Conservation (phyloP, 257 asterid genomes). For the Paulownia fortunei region DNA sequence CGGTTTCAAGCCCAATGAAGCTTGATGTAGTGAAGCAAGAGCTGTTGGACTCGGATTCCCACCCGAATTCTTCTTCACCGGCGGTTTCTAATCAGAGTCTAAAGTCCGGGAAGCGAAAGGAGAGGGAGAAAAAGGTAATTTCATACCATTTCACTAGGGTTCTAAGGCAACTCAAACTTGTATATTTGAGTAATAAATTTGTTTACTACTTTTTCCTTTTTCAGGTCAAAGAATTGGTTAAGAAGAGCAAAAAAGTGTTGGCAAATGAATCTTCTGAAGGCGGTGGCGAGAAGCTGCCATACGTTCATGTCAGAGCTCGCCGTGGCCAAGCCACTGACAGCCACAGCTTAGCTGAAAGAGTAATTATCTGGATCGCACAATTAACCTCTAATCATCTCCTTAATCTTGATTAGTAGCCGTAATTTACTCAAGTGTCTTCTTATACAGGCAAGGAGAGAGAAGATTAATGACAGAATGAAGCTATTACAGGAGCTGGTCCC, state of each 20-base stretch:
- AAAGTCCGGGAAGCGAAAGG: conserved; percentile 67
- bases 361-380: conserved; percentile 37
- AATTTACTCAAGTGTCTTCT: conserved; percentile 12
- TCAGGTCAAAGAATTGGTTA: conserved; percentile 59
- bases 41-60: conserved; percentile 55
- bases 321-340: conserved; percentile 99
- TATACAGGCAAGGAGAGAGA: conserved; percentile 96
- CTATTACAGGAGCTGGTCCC: conserved; percentile 97
- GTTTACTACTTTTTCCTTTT: neutral
- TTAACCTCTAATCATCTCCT: conserved; percentile 32
- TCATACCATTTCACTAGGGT: neutral
- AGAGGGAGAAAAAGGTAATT: conserved; percentile 69
- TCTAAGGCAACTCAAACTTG: neutral
- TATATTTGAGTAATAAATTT: neutral
- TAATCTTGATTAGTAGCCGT: conserved; percentile 33
- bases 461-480: conserved; percentile 97
- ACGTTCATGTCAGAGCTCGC: conserved; percentile 92
- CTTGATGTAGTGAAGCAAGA: conserved; percentile 60
- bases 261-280: conserved; percentile 51
- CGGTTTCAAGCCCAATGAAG: conserved; percentile 40
- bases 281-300: conserved; percentile 73
- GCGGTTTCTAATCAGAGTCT: conserved; percentile 53
- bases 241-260: conserved; percentile 56
- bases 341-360: conserved; percentile 99
- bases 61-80: conserved; percentile 60